A percentile compares a stretch with the other conserved stretches of the same genome.
phyloP scores from a whole-genome alignment of 164 flowering plant species.

The Pachysandra terminalis region DNA sequence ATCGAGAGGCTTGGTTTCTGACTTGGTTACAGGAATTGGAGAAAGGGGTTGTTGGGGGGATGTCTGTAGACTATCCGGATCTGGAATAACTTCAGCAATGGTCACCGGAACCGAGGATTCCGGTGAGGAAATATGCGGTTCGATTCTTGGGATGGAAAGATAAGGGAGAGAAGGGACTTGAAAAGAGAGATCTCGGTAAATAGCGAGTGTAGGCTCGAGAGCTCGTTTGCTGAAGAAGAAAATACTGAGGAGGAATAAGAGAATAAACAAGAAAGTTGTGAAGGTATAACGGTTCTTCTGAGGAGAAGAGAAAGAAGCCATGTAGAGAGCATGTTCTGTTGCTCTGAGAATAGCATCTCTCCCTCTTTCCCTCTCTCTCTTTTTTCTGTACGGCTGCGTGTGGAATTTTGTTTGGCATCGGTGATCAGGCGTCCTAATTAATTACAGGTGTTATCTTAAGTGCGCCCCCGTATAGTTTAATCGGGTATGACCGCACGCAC shows the following conservation, averaged over 20 bases:
- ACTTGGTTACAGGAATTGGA: not conserved
- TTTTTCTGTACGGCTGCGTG: too few species aligned
- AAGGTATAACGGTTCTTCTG: slow-evolving; percentile 19
- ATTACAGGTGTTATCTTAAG: too few species aligned
- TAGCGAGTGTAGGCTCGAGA: slow-evolving; percentile 39
- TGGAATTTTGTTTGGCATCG: too few species aligned
- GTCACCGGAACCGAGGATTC: not conserved
- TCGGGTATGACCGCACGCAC: too few species aligned
- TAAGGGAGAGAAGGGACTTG: slow-evolving; percentile 9
- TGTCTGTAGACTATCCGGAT: not conserved
- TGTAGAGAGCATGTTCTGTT: not conserved
- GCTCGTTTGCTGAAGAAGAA: slow-evolving; percentile 42
- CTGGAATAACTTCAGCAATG: not conserved
- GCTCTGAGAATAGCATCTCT: too few species aligned
- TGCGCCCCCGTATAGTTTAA: too few species aligned
- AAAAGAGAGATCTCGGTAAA: slow-evolving; percentile 26
- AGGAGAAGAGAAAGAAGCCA: not conserved
- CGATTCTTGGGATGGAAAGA: slow-evolving; percentile 5
- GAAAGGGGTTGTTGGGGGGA: not conserved
- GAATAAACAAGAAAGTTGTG: slow-evolving; percentile 25
- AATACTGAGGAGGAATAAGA: slow-evolving; percentile 30
- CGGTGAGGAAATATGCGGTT: not conserved
- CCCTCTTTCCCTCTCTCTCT: too few species aligned
- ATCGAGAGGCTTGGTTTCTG: not conserved
- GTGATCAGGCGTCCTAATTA: too few species aligned